These are phyloP conservation scores for Yamadazyma aaseri DNA, from an alignment of 1,139 yeast species.

Conservation along the genomic window DNA sequence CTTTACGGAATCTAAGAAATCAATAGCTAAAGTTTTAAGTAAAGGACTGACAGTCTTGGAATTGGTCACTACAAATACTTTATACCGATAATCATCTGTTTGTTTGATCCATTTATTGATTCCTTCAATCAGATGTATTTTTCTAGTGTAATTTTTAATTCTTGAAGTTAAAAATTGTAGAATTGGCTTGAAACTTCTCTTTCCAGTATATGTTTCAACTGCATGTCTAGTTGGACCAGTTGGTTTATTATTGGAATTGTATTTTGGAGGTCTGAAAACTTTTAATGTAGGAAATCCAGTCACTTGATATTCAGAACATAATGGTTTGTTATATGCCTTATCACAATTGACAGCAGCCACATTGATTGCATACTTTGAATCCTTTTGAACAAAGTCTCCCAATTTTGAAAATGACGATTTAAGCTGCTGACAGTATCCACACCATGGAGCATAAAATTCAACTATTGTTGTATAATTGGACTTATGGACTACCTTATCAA, in stretches of 20 bases:
- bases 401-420: constrained; percentile 59
- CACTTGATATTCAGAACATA: constrained; percentile 68
- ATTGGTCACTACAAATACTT: constrained; percentile 47
- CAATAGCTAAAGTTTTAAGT: constrained; percentile 73
- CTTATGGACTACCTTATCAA: constrained; percentile 61
- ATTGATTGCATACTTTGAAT: constrained; percentile 55
- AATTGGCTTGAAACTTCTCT: constrained; percentile 59
- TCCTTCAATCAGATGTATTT: constrained; percentile 30
- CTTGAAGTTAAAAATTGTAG: constrained; percentile 58
- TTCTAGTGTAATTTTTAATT: constrained; percentile 70
- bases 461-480: constrained; percentile 81
- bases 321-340: constrained; percentile 55
- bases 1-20: constrained; percentile 46
- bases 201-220: constrained; percentile 68
- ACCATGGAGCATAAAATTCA: constrained; percentile 98
- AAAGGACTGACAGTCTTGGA: constrained; percentile 55
- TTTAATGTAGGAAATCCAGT: constrained; percentile 81
- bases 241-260: constrained; percentile 24
- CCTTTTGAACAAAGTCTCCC: constrained; percentile 53
- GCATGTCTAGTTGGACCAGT: constrained; percentile 40
- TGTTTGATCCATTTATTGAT: constrained; percentile 10
- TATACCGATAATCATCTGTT: constrained; percentile 22
- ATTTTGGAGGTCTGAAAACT: constrained; percentile 81
- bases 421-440: constrained; percentile 72
- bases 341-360: constrained; percentile 92